Percentiles rank a stretch among this genome's conserved stretches.
phyloP scores from a whole-genome alignment of 257 asterid genomes.

The Solanum bulbocastanum region DNA sequence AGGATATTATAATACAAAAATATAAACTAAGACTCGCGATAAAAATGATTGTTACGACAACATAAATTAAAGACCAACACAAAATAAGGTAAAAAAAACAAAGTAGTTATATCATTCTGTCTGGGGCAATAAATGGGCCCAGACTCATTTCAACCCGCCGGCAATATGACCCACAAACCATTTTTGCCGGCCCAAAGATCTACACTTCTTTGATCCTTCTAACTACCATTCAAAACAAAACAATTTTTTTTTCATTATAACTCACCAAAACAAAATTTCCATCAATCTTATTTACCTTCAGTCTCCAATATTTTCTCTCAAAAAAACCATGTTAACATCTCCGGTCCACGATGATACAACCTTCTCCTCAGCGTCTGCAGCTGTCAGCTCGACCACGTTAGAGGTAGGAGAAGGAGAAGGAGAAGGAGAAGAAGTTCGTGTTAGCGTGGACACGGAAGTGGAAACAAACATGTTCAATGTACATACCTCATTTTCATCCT shows the following conservation, averaged over 20 bases:
- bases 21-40: too few relatives aligned
- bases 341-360: not conserved
- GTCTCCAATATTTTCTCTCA: not conserved
- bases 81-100: not conserved
- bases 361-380: not conserved
- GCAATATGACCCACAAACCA: conserved; percentile 32
- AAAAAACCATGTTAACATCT: conserved; percentile 16
- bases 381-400: conserved; percentile 1
- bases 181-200: conserved; percentile 42
- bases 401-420: not conserved
- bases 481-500: not conserved
- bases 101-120: not conserved
- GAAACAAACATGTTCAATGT: not conserved
- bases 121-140: conserved; percentile 29
- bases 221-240: not conserved
- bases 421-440: not conserved
- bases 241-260: not conserved
- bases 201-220: not conserved
- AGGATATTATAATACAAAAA: not conserved
- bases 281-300: not conserved
- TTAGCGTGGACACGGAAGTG: not conserved
- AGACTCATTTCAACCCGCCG: conserved; percentile 30
- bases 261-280: not conserved
- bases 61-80: not conserved
- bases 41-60: not conserved